A percentile compares a stretch with the other conserved stretches of the same genome.
phyloP scores from a whole-genome alignment of 2,329 filamentous ascomycete species.

The Pyrenophora teres region DNA sequence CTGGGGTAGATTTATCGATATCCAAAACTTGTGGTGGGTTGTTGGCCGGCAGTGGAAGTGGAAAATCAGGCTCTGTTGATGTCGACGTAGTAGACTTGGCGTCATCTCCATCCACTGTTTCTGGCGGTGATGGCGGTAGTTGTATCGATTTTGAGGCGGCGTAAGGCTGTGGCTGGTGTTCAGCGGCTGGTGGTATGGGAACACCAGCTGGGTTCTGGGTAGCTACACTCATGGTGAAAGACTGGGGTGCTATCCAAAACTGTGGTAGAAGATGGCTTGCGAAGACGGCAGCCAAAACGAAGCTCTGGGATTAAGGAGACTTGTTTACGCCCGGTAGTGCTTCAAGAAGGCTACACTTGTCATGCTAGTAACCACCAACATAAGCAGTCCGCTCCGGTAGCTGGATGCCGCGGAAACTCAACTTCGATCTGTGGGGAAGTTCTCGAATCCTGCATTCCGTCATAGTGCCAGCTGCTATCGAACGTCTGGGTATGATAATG shows the following conservation, averaged over 20 bases:
- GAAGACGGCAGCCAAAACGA: not conserved
- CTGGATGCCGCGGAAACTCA: constrained; percentile 25
- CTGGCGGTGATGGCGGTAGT: constrained; percentile 44
- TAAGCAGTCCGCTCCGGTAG: constrained; percentile 9
- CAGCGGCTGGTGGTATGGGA: constrained; percentile 19
- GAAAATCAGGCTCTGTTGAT: constrained; percentile 51
- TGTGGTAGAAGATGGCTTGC: not conserved
- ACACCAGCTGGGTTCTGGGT: constrained; percentile 17
- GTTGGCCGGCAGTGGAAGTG: constrained; percentile 69
- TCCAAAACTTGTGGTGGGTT: constrained; percentile 66
- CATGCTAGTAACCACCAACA: constrained; percentile 13
- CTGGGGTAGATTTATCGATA: constrained; percentile 82
- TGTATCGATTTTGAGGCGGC: constrained; percentile 21
- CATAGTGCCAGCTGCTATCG: constrained; percentile 17
- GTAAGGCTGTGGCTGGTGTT: constrained; percentile 25
- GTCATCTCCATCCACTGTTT: constrained; percentile 43
- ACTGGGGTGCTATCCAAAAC: not conserved
- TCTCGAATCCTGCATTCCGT: constrained; percentile 20
- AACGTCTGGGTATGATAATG: constrained; percentile 5
- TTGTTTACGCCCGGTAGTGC: not conserved
- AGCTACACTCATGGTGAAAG: constrained; percentile 26
- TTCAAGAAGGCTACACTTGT: constrained; percentile 14
- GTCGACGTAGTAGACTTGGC: constrained; percentile 23
- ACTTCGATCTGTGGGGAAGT: constrained; percentile 30
- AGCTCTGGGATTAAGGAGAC: not conserved